Evolutionary conservation across 164 flowering plant genomes (phyloP).

Genomic region (Stephania cephalantha): DNA sequence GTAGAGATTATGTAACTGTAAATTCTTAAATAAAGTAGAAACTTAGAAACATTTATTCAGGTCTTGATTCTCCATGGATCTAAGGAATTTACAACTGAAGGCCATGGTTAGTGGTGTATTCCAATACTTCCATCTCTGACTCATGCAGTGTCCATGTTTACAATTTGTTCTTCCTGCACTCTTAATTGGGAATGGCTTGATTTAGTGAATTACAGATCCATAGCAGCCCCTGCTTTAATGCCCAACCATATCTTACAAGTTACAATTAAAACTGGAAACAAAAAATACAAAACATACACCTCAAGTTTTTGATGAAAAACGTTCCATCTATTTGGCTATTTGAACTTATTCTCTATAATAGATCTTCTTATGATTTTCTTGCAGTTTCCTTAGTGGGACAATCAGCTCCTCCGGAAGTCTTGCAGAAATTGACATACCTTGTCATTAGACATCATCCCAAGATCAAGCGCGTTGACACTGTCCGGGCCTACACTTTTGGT

Average conservation of each 20-base stretch:
- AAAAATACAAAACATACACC: background rate
- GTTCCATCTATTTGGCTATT: background rate
- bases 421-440: slow-evolving; percentile 71
- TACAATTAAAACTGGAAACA: background rate
- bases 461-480: slow-evolving; percentile 65
- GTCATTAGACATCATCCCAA: slow-evolving; percentile 51
- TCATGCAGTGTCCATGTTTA: background rate
- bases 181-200: background rate
- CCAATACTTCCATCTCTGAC: background rate
- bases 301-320: background rate
- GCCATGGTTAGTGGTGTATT: too few relatives aligned
- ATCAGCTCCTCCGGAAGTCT: slow-evolving; percentile 68
- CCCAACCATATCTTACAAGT: too few relatives aligned
- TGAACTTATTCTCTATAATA: background rate
- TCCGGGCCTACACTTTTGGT: slow-evolving; percentile 77
- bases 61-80: too few relatives aligned
- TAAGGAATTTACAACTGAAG: too few relatives aligned
- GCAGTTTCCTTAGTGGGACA: slow-evolving; percentile 67
- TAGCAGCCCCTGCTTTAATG: too few relatives aligned
- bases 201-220: too few relatives aligned
- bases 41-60: too few relatives aligned
- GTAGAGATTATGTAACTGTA: too few relatives aligned
- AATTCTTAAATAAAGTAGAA: too few relatives aligned
- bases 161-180: background rate
- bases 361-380: slow-evolving; percentile 4